Percentiles rank a stretch among this genome's conserved stretches.
These are phyloP conservation scores for Cymbomonas tetramitiformis DNA, from an alignment of 139 green algal species.

Conservation along the genomic window DNA sequence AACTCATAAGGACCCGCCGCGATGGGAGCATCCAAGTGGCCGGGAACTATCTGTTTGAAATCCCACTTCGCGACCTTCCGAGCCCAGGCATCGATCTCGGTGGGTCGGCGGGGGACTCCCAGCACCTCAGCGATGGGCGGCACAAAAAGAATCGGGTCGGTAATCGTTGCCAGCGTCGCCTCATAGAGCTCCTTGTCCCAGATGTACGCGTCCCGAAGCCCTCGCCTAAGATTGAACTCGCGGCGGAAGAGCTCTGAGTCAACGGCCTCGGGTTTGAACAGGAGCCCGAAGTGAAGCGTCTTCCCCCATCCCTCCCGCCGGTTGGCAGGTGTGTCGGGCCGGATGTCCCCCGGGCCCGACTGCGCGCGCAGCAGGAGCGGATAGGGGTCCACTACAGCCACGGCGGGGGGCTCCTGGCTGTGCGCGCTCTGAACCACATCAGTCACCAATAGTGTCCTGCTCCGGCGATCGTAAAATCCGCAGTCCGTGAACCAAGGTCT, in stretches of 20 bases:
- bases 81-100: slow-evolving; percentile 1
- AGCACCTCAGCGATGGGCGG: slow-evolving; percentile 3
- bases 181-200: slow-evolving; percentile 7
- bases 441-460: slow-evolving; percentile 8
- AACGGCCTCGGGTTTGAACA: slow-evolving; percentile 16
- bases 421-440: slow-evolving; percentile 6
- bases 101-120: not conserved
- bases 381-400: not conserved
- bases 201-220: slow-evolving; percentile 1
- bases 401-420: not conserved
- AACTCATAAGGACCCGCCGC: slow-evolving; percentile 1
- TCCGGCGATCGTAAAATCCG: slow-evolving; percentile 21
- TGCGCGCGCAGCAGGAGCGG: slow-evolving; percentile 3
- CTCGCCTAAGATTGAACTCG: not conserved
- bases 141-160: not conserved
- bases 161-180: not conserved
- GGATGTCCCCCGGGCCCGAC: slow-evolving; percentile 2
- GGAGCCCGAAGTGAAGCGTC: slow-evolving; percentile 22
- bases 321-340: slow-evolving; percentile 4
- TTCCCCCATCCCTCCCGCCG: slow-evolving; percentile 23
- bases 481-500: slow-evolving; percentile 32
- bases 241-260: not conserved
- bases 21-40: slow-evolving; percentile 12
- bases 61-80: slow-evolving; percentile 4
- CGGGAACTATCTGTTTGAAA: slow-evolving; percentile 11